Evolutionary conservation across 1,139 yeast genomes (phyloP), one percentile per base, ranked within the genome.

Genomic region (Debaryomyces coudertii): DNA sequence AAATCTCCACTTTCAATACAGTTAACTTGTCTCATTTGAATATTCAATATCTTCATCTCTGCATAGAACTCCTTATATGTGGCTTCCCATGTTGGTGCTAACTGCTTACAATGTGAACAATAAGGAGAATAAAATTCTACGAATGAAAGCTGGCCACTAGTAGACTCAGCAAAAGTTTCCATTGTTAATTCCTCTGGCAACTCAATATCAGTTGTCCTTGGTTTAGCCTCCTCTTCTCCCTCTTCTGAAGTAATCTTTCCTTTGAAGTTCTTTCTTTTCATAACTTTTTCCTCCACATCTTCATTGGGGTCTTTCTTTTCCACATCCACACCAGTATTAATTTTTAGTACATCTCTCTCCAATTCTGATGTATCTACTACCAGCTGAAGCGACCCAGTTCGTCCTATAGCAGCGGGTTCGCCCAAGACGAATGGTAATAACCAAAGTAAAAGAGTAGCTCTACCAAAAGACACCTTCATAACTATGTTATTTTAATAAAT

Each of bases 1-100:
- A 87, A 68, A 61, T 87, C 93, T 8, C 90, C 92, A 60, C 81
- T 79, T 42, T 77, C 84, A 16, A 84, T 73, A 68, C 95, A 87
- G 59, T 87, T 79, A 18, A 87, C 92, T 58, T 86, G 93, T 47
- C 77, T 71, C 78, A 86, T 80, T 11, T 71, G 71, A 25, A 85
- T 73, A 4, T 76, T 73, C 46, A 76, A 53, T 22, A 63, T 47
- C 40, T 76, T 70, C 50, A 73, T 67, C 38, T 69, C 69, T 8
- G 53, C 43, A 25, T 68, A 59, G 58, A 74, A 76, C 11, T 60
- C 61, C 22, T 66, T 53, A 66, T 79, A 85, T 0, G 90, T 75
- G 45, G 72, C 66, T 46, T 79, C 76, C 90, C 90, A 85, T 4
- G 64, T 72, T 7, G 92, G 90, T 2, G 83, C 87, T 49, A 87